Base-by-base conservation (phyloP, 2,329 filamentous ascomycete species). In the Zasmidium cellare region DNA sequence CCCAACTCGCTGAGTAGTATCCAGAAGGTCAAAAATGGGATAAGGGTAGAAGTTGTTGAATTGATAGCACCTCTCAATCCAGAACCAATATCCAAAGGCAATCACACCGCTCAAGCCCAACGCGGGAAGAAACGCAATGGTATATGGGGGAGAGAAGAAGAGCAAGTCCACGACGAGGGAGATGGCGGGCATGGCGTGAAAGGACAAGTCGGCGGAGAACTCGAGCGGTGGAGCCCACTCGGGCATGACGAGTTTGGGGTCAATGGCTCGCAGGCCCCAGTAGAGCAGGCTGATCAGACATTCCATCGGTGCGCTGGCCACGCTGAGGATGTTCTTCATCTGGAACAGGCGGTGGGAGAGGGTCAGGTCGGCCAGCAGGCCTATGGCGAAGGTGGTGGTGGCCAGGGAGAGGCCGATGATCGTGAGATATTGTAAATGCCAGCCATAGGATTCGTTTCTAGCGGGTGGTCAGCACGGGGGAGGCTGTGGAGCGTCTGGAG, bases 31-130 rank as follows among this genome's bases (percentile, higher is more conserved):
- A 63, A 97, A 93, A 23, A 96, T 82, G 1, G 92, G 92, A 73
- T 97, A 96, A 0, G 92, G 91, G 66, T 96, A 96, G 65, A 81
- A 87, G 54, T 87, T 84, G 66, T 91, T 91, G 58, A 82, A 77
- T 46, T 79, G 79, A 66, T 84, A 89, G 75, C 88, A 91, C 22
- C 84, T 79, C 73, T 92, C 88, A 22, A 91, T 83, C 89, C 89
- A 92, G 62, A 82, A 82, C 88, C 88, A 92, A 72, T 92, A 92
- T 2, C 75, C 71, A 60, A 89, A 84, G 0, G 87, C 87, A 46
- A 91, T 74, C 1, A 64, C 70, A 12, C 81, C 81, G 62, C 84
- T 86, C 23, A 89, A 69, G 1, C 76, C 75, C 67, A 89, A 79
- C 3, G 86, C 83, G 1, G 81, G 79, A n/a, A 85, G 77, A 7